Percentiles rank a stretch among this genome's conserved stretches.
phyloP scores from a whole-genome alignment of 2,329 filamentous ascomycete species.

The Sarocladium brachiariae region DNA sequence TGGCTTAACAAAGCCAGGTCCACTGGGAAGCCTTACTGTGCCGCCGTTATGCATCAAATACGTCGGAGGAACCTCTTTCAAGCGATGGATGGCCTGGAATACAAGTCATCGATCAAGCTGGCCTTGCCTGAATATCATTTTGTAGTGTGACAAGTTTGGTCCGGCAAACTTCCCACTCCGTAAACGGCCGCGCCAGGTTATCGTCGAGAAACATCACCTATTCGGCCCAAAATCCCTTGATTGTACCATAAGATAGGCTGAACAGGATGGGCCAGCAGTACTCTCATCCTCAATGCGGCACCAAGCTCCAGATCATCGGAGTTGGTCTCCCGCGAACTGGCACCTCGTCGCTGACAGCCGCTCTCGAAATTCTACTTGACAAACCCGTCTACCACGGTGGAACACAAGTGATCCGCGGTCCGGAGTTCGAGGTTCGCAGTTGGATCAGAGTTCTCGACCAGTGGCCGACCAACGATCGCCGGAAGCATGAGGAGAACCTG shows the following conservation, averaged over 20 bases:
- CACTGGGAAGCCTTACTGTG: too few species aligned
- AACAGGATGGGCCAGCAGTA: constrained; percentile 16
- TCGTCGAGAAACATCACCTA: too few species aligned
- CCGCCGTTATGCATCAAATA: too few species aligned
- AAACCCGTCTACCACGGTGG: constrained; percentile 18
- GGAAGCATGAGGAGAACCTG: constrained; percentile 2
- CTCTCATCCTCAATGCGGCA: constrained; percentile 16
- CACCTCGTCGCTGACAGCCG: constrained; percentile 18
- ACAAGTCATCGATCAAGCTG: too few species aligned
- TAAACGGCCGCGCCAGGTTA: too few species aligned
- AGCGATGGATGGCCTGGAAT: too few species aligned
- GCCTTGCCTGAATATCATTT: too few species aligned
- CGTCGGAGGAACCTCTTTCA: too few species aligned
- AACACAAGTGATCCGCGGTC: constrained; percentile 16
- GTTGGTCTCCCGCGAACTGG: constrained; percentile 20
- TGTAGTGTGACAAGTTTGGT: too few species aligned
- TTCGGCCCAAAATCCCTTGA: too few species aligned
- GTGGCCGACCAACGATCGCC: constrained; percentile 2
- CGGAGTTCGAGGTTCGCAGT: constrained; percentile 13
- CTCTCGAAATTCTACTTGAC: constrained; percentile 19
- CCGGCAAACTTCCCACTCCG: too few species aligned
- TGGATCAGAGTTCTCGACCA: constrained; percentile 12
- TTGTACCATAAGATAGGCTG: background rate
- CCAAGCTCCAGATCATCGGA: constrained; percentile 18
- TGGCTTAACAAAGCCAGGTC: too few species aligned